Evolutionary conservation across 345 rosid genomes (phyloP).

Genomic region (Luvunga scandens): DNA sequence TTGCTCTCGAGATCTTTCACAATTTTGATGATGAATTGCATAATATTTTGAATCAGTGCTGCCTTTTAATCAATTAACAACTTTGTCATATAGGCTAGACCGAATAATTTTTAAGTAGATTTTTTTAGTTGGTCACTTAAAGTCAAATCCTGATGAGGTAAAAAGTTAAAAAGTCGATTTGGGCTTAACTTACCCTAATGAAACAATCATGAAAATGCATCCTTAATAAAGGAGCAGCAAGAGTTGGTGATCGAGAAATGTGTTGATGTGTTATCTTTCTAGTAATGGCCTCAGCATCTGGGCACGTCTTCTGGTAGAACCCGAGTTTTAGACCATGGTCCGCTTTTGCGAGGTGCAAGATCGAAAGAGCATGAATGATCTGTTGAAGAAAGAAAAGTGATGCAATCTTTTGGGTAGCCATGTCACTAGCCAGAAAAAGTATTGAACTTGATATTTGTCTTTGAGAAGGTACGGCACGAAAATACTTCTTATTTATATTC

Average conservation of each 20-base stretch:
- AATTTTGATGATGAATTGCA: too few relatives aligned
- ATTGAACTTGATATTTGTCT: neutral
- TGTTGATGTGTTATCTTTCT: constrained; percentile 16
- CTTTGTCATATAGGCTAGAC: too few relatives aligned
- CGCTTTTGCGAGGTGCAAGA: constrained; percentile 15
- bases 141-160: too few relatives aligned
- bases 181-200: constrained; percentile 31
- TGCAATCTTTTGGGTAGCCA: constrained; percentile 44
- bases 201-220: constrained; percentile 61
- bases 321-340: constrained; percentile 19
- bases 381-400: constrained; percentile 24
- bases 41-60: too few relatives aligned
- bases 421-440: constrained; percentile 9
- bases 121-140: too few relatives aligned
- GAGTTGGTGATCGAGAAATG: constrained; percentile 39
- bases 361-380: constrained; percentile 24
- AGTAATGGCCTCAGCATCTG: constrained; percentile 31
- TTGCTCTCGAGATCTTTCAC: too few relatives aligned
- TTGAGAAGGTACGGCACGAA: constrained; percentile 1
- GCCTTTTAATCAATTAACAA: too few relatives aligned
- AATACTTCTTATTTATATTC: constrained; percentile 25
- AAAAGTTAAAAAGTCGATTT: too few relatives aligned
- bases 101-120: too few relatives aligned
- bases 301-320: constrained; percentile 43
- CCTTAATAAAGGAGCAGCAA: constrained; percentile 47